Evolutionary conservation across 2,329 filamentous ascomycete species (phyloP), one percentile per base, ranked within the genome.

Genomic region (Falciphora oryzae): DNA sequence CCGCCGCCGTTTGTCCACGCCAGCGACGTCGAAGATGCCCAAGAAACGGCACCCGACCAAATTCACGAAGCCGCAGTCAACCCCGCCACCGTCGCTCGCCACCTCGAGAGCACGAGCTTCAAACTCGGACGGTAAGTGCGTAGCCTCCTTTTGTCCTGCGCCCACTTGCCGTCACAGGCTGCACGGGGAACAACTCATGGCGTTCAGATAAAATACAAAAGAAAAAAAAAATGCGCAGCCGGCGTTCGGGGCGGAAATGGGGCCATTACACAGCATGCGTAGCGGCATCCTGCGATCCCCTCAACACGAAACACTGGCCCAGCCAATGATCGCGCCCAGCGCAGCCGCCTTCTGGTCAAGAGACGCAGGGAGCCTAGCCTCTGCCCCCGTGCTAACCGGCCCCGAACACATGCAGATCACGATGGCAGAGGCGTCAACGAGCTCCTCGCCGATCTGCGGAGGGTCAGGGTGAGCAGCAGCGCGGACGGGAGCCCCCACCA

Each of bases 31-130:
- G 63, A 72, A 70, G 70, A 89, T 89, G 86, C 84, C 86, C 75
- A 88, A 87, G 79, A 88, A 87, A 81, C 80, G 84, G 75, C 81
- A 83, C 65, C 78, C 81, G 69, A 71, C 75, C 70, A 79, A 78
- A 71, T 85, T 83, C 70, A 84, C 85, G 68, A 88, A 87, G 74
- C 85, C 85, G 69, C 81, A 77, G 70, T 82, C 81, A 66, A 83
- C 84, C 69, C 80, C 80, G 35, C 80, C 84, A 68, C 79, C 81
- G 64, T 80, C 81, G 66, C 74, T 83, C 64, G 75, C 74, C 67
- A 76, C 77, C 63, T 77, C 77, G 22, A 63, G 61, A 25, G 35
- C 31, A 5, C 61, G 53, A 32, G 32, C 28, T 35, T 53, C 61
- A 63, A 29, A 63, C 32, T 31, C n/a, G 14, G 61, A 57, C 11